Evolutionary conservation across 2,329 filamentous ascomycete genomes (phyloP).

Genomic region (Penicillium nordicum): DNA sequence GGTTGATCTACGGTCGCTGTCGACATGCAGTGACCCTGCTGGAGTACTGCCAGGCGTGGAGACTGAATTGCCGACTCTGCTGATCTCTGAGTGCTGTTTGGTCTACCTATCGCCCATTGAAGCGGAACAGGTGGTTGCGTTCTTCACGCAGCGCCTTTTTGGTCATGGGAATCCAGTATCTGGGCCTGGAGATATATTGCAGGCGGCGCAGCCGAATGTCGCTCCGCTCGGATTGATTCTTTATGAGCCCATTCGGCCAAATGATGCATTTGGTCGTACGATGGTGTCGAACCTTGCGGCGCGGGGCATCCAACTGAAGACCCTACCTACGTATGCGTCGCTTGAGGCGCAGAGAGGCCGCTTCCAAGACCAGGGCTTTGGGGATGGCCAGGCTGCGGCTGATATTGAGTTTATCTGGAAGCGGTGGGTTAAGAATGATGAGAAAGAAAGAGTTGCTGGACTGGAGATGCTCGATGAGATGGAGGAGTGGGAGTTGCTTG

Average conservation of each 20-base stretch:
- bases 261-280: conserved; percentile 82
- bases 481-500: conserved; percentile 87
- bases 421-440: conserved; percentile 64
- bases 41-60: conserved; percentile 47
- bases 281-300: conserved; percentile 89
- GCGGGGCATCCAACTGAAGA: conserved; percentile 79
- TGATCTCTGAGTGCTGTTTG: conserved; percentile 93
- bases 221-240: conserved; percentile 63
- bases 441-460: conserved; percentile 74
- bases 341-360: conserved; percentile 66
- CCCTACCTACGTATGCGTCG: conserved; percentile 68
- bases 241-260: conserved; percentile 83
- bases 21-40: conserved; percentile 5
- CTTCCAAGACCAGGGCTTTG: conserved; percentile 65
- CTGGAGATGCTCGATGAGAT: conserved; percentile 91
- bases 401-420: conserved; percentile 72
- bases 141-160: conserved; percentile 58
- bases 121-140: conserved; percentile 62
- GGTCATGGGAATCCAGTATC: conserved; percentile 26
- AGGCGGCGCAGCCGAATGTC: conserved; percentile 22
- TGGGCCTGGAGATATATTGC: conserved; percentile 1
- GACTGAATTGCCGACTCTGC: conserved; percentile 66
- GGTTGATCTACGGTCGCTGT: conserved; percentile 65
- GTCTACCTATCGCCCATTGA: conserved; percentile 73
- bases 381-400: conserved; percentile 52